Conservation (phyloP, 2,329 filamentous ascomycete genomes). For the Canariomyces notabilis region DNA sequence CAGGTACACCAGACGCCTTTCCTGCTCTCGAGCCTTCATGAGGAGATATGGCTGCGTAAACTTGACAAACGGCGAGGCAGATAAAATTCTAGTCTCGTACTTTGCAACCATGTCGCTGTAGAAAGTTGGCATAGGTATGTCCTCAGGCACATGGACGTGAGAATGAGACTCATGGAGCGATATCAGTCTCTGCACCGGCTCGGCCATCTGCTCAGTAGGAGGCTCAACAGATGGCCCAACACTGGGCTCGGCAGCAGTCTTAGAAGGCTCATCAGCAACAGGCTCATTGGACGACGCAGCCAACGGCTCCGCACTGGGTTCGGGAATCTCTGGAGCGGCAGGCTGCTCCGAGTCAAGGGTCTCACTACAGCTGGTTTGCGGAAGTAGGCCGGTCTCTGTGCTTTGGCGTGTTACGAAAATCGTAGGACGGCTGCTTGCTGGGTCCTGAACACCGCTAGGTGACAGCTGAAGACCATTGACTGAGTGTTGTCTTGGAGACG, state of each 20-base stretch:
- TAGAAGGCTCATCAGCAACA: neutral
- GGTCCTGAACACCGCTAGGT: slow-evolving; percentile 24
- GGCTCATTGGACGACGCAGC: slow-evolving; percentile 5
- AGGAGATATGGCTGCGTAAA: slow-evolving; percentile 91
- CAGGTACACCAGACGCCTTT: slow-evolving; percentile 75
- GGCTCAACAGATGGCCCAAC: neutral
- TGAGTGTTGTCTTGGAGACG: slow-evolving; percentile 28
- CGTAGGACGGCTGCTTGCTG: slow-evolving; percentile 17
- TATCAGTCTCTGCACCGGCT: slow-evolving; percentile 27
- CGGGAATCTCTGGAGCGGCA: neutral
- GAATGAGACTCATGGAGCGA: slow-evolving; percentile 39
- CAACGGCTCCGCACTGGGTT: neutral
- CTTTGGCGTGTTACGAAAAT: slow-evolving; percentile 20
- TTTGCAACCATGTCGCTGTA: slow-evolving; percentile 95
- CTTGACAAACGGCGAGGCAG: slow-evolving; percentile 91
- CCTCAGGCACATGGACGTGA: slow-evolving; percentile 60
- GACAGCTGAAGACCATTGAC: slow-evolving; percentile 36
- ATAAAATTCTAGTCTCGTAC: slow-evolving; percentile 87
- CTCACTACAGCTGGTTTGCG: slow-evolving; percentile 23
- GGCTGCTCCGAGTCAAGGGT: slow-evolving; percentile 21
- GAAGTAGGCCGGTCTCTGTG: slow-evolving; percentile 21
- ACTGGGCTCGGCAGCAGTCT: neutral
- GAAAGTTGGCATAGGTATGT: slow-evolving; percentile 80
- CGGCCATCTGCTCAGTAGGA: neutral
- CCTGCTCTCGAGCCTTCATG: slow-evolving; percentile 86